Base-by-base conservation (phyloP, 2,329 filamentous ascomycete species). In the Paraphoma chrysanthemicola region DNA sequence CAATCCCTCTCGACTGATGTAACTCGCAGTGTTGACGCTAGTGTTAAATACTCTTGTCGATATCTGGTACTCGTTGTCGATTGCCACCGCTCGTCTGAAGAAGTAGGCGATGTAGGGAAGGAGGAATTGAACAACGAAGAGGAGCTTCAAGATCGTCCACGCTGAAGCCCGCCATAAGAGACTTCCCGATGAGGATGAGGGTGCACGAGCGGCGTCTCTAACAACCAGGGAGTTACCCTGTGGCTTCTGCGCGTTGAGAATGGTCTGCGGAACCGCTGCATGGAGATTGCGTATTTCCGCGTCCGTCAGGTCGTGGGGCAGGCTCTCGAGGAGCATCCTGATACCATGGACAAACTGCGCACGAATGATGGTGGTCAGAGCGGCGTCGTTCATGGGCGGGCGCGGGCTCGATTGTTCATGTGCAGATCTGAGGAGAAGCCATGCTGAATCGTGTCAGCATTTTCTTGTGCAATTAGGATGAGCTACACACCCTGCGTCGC, bases 331-430 rank as follows among this genome's bases (percentile, higher is more conserved):
- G 23, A 90, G 78, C 70, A 89, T 89, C 2, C 84, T 83, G 4
- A 89, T 74, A 55, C 86, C 83, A 63, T 90, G 85, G 47, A 90
- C 75, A 71, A 89, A 90, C 9, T 88, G 80, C 60, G 86, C 85
- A 28, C 88, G 82, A 48, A 85, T 83, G 63, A 86, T 82, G n/a
- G 72, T 67, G 2, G 76, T 55, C 45, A 80, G 77, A 23, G 71
- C 71, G 33, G 75, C 74, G 42, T 69, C 62, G 4, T 60, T 64
- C 3, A 23, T 23, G 3, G 66, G 56, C 6, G 73, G 62, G 4
- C 14, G 33, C 33, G 64, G 59, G 18, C 77, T 75, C 8, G 80
- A 80, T 68, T 85, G 81, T 44, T 78, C 76, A 18, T 78, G 71
- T 4, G 82, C 77, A 44, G 80, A 76, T 1, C 74, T 71, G n/a